Conservation (phyloP, 2,329 filamentous ascomycete species). For the Pleurostoma richardsiae region DNA sequence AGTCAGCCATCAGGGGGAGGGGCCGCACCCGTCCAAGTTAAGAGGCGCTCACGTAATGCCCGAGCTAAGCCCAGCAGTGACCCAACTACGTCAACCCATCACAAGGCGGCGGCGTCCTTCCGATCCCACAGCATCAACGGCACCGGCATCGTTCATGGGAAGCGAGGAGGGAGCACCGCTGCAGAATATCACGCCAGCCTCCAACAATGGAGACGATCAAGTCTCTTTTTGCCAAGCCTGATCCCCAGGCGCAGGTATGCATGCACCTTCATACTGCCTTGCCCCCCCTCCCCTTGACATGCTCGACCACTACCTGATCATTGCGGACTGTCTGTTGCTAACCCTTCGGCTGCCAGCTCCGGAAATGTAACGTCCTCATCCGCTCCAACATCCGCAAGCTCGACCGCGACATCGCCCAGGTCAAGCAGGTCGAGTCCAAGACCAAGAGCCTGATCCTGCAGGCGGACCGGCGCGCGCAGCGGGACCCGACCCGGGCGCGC, state of each 20-base stretch:
- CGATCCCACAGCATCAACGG: not conserved
- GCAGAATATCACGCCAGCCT: no score
- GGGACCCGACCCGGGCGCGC: constrained; percentile 70
- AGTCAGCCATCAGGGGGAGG: no score
- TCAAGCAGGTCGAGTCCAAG: constrained; percentile 76
- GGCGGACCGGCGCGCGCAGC: constrained; percentile 75
- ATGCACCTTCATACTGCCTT: constrained; percentile 3
- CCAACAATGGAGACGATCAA: constrained; percentile 76
- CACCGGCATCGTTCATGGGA: no score
- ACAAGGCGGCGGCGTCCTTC: not conserved
- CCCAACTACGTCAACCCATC: no score
- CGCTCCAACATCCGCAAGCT: constrained; percentile 88
- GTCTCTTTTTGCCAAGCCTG: constrained; percentile 83
- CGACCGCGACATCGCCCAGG: constrained; percentile 81
- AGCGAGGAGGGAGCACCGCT: no score
- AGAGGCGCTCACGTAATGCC: no score
- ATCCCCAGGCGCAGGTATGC: constrained; percentile 84
- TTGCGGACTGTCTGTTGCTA: constrained; percentile 1
- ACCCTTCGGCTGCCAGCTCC: constrained; percentile 53
- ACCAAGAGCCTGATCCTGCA: constrained; percentile 80
- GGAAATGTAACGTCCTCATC: constrained; percentile 91
- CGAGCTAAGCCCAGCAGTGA: no score
- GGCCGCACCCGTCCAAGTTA: no score
- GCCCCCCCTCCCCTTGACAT: constrained; percentile 2
- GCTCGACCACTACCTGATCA: constrained; percentile 1